Conservation (phyloP, 768 basidiomycete species). For the Amanita exitialis region DNA sequence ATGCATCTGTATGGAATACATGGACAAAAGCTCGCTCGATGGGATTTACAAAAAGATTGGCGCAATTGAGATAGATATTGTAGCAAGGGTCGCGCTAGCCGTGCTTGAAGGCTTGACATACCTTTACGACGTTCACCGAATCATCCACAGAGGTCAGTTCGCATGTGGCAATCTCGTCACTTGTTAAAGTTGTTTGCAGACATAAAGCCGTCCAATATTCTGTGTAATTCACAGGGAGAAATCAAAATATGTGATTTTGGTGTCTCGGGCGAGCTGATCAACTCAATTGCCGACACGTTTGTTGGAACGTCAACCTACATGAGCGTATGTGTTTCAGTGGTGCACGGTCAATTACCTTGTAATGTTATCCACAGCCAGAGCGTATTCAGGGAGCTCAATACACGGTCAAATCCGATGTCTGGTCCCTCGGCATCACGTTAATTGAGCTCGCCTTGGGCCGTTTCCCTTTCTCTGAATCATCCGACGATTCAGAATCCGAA, state of each 20-base stretch:
- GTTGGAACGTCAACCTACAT: slow-evolving; percentile 99
- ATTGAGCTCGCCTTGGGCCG: slow-evolving; percentile 95
- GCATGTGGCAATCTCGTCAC: background rate
- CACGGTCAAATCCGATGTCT: slow-evolving; percentile 98
- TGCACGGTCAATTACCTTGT: slow-evolving; percentile 8
- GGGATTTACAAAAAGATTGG: slow-evolving; percentile 95
- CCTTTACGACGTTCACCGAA: slow-evolving; percentile 93
- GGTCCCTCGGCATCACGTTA: slow-evolving; percentile 95
- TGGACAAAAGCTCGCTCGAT: slow-evolving; percentile 92
- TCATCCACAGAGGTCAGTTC: slow-evolving; percentile 89
- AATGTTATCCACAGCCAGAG: slow-evolving; percentile 61
- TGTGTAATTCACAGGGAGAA: slow-evolving; percentile 88
- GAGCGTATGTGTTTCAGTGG: slow-evolving; percentile 60
- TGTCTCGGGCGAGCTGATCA: slow-evolving; percentile 97
- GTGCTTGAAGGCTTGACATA: slow-evolving; percentile 95
- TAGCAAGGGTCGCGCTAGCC: slow-evolving; percentile 89
- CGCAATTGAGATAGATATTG: slow-evolving; percentile 84
- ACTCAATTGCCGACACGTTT: slow-evolving; percentile 97
- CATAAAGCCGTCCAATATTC: slow-evolving; percentile 98
- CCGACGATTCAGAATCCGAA: slow-evolving; percentile 63
- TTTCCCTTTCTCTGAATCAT: slow-evolving; percentile 89
- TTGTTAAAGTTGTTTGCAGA: slow-evolving; percentile 35
- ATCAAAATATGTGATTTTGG: slow-evolving; percentile 99
- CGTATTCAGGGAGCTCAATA: slow-evolving; percentile 98
- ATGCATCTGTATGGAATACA: slow-evolving; percentile 97